phyloP scores from a whole-genome alignment of 1,284 basidiomycete genomes.

The Papiliotrema terrestris region DNA sequence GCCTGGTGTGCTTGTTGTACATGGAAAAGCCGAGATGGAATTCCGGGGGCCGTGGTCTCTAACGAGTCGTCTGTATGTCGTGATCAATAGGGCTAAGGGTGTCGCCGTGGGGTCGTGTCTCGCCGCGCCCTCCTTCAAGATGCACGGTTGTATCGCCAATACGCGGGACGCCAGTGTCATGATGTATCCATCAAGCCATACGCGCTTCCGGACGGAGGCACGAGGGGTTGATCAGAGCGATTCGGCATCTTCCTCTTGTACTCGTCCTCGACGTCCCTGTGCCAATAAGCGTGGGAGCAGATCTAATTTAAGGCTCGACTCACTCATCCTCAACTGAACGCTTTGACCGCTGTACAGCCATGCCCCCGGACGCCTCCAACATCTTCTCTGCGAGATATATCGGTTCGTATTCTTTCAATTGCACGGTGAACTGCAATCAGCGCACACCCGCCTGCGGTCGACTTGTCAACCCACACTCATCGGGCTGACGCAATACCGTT shows the following conservation, averaged over 20 bases:
- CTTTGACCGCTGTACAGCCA: conserved; percentile 6
- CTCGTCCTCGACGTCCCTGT: not conserved
- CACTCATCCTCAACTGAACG: conserved; percentile 12
- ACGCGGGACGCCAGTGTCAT: not conserved
- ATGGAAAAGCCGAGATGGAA: too few relatives aligned
- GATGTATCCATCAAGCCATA: not conserved
- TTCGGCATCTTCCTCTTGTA: not conserved
- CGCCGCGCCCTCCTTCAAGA: too few relatives aligned
- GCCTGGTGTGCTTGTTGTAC: too few relatives aligned
- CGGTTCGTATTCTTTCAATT: conserved; percentile 88
- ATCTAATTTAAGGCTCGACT: not conserved
- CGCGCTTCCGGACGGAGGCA: not conserved
- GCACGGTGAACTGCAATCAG: conserved; percentile 63
- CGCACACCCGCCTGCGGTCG: not conserved
- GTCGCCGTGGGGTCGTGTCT: too few relatives aligned
- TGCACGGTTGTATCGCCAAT: too few relatives aligned
- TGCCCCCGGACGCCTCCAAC: conserved; percentile 8
- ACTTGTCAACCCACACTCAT: conserved; percentile 56
- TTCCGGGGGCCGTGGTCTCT: too few relatives aligned
- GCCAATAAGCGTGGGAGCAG: not conserved
- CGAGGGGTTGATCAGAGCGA: not conserved
- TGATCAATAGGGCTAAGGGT: too few relatives aligned
- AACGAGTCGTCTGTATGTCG: too few relatives aligned
- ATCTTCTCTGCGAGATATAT: conserved; percentile 56
- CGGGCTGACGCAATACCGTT: conserved; percentile 84